Conservation (phyloP, 1,284 basidiomycete species). For the Marasmius tenuissimus region DNA sequence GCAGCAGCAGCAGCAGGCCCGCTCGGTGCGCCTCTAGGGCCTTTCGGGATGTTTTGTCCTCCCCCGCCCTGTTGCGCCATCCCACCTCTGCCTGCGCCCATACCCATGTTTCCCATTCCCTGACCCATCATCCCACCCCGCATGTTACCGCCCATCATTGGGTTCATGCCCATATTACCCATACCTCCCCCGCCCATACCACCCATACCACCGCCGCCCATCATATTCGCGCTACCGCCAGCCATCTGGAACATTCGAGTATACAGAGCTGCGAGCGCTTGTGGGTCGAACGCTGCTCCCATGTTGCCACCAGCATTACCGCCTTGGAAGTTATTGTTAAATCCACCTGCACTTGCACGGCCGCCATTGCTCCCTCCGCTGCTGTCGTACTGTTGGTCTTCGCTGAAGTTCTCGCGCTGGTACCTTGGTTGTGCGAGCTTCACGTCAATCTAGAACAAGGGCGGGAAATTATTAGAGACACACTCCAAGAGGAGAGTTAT, state of each 20-base stretch:
- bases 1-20: not conserved
- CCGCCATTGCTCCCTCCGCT: conserved; percentile 15
- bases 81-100: not conserved
- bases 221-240: conserved; percentile 24
- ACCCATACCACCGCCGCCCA: conserved; percentile 41
- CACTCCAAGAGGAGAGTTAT: conserved; percentile 3
- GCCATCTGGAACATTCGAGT: conserved; percentile 84
- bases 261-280: conserved; percentile 77
- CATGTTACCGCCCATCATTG: not conserved
- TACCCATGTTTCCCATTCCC: not conserved
- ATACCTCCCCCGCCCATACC: not conserved
- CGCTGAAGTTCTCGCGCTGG: conserved; percentile 53
- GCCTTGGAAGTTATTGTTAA: conserved; percentile 12
- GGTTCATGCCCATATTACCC: not conserved
- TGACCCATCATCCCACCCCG: not conserved
- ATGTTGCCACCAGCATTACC: not conserved
- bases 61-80: not conserved
- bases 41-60: conserved; percentile 60
- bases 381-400: conserved; percentile 15
- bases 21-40: conserved; percentile 56
- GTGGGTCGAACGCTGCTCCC: conserved; percentile 66
- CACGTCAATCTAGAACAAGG: conserved; percentile 77
- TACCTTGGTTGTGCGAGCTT: conserved; percentile 90
- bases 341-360: conserved; percentile 22
- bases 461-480: too few relatives aligned